Evolutionary conservation across 202 grass and related monocot species (phyloP), one percentile per base, ranked within the genome.

Genomic region (Eragrostis tef): DNA sequence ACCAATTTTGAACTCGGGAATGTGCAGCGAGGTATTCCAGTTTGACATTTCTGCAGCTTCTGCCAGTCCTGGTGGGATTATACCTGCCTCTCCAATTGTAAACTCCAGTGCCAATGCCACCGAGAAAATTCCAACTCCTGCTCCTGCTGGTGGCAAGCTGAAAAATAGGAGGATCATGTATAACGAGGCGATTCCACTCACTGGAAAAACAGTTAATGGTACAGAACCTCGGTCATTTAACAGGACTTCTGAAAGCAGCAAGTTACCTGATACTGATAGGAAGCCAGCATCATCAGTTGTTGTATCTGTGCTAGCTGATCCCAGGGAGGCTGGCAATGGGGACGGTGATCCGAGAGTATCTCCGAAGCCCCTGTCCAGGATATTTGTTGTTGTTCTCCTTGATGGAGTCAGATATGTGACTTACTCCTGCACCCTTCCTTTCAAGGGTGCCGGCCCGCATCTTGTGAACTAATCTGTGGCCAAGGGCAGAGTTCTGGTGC

Each of bases 11-110:
- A 96, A 89, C 84, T 92, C 97, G 19, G 97, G 97, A 78, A 96
- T 99, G 89, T 96, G 97, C 85, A 99, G 80, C 2, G 93, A 96
- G 86, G 93, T 99, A 67, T 99, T 99, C 69, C 93, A 93, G 86
- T 96, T 99, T 44, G 96, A 99, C 19, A 85, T 90, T 58, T 93
- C 93, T 0, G 26, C 79, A 57, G 75, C 85, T 46, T 74, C 94
- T 52, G 77, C 86, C 66, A 81, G 85, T 78, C 63, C 87, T 53
- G 79, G 86, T 73, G 81, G 90, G 41, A 84, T 96, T 46, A 80
- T 96, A 72, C 93, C 97, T 65, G 85, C 93, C 36, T 91, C 83
- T 79, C 85, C 87, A 81, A 74, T 73, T 81, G 79, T 85, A 45
- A 96, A 96, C 71, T 88, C 92, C 26, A 79, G 83, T 51, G 60